Evolutionary conservation across 2,329 filamentous ascomycete species (phyloP).

Genomic region (Beauveria scarabaeidicola): DNA sequence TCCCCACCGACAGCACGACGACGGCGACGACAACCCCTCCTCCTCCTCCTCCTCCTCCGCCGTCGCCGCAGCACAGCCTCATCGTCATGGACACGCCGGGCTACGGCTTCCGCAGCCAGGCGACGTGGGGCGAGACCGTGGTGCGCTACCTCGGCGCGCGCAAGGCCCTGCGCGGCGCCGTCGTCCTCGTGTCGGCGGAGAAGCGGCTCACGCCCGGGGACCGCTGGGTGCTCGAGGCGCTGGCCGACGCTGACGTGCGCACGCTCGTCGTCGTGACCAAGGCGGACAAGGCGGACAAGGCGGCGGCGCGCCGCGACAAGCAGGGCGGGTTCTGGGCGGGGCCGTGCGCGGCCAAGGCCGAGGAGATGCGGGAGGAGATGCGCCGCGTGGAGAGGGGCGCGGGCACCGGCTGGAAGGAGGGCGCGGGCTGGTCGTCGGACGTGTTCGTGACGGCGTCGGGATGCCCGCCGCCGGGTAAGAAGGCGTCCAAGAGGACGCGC

Average conservation of each 20-base stretch:
- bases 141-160: slow-evolving; percentile 40
- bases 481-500: too few species aligned
- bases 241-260: slow-evolving; percentile 35
- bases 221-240: slow-evolving; percentile 35
- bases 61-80: slow-evolving; percentile 37
- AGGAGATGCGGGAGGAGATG: slow-evolving; percentile 22
- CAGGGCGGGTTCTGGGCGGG: slow-evolving; percentile 20
- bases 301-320: slow-evolving; percentile 24
- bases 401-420: slow-evolving; percentile 22
- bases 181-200: slow-evolving; percentile 45
- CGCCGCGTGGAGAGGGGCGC: slow-evolving; percentile 16
- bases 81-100: slow-evolving; percentile 44
- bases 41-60: background rate
- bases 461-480: slow-evolving; percentile 14
- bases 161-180: slow-evolving; percentile 39
- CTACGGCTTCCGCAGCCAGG: slow-evolving; percentile 38
- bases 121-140: slow-evolving; percentile 45
- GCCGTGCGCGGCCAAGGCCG: slow-evolving; percentile 20
- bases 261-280: slow-evolving; percentile 48
- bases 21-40: too few species aligned
- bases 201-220: slow-evolving; percentile 43
- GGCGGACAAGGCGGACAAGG: slow-evolving; percentile 36
- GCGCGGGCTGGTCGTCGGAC: slow-evolving; percentile 21
- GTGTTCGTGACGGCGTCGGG: slow-evolving; percentile 31
- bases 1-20: slow-evolving; percentile 25